Base-by-base conservation (phyloP, 2,329 filamentous ascomycete genomes). In the Fusarium neocosmosporiellum region DNA sequence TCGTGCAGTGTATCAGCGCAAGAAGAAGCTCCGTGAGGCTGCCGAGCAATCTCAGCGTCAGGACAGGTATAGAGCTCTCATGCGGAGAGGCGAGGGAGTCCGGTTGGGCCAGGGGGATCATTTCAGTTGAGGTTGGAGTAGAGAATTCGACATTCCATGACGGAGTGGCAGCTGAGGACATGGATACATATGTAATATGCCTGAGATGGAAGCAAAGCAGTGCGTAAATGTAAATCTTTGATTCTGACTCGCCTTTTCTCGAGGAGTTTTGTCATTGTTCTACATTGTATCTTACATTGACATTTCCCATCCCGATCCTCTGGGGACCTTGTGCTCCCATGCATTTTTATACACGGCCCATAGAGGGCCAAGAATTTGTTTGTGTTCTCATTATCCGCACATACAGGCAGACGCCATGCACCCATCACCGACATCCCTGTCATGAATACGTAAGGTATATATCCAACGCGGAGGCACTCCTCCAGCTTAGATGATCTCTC, bases 1-100 rank as follows among this genome's bases (percentile, higher is more conserved):
- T 0, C 86, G 92, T 59, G 96, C 95, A 5, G 94, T 99, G 2
- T 99, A 98, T 82, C 94, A 98, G 86, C 88, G 96, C 69, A 98
- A 98, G 87, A 96, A 92, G 84, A 89, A 87, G 79, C 78, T 85
- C 67, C 86, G 95, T 18, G 82, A 92, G 77, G 86, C 90, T 69
- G 82, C 80, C 20, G 88, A 90, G 77, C 79, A 75, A 7, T 78
- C 73, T 4, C 80, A 81, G 53, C 81, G 79, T 70, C 75, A 78
- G 43, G 84, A 85, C 64, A 81, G 81, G 59, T 85, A 83, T 36
- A 83, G 88, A 55, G 83, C 83, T 63, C 82, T 87, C 16, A 79
- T 90, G 37, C 82, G 86, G 70, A 75, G 84, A 67, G 88, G 89
- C 0, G 83, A 86, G 41, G 84, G 85, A n/a, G 87, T 88, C 18